Percentiles rank a stretch among this genome's conserved stretches.
phyloP scores from a whole-genome alignment of 2,329 filamentous ascomycete genomes.

The Fusarium multiceps region DNA sequence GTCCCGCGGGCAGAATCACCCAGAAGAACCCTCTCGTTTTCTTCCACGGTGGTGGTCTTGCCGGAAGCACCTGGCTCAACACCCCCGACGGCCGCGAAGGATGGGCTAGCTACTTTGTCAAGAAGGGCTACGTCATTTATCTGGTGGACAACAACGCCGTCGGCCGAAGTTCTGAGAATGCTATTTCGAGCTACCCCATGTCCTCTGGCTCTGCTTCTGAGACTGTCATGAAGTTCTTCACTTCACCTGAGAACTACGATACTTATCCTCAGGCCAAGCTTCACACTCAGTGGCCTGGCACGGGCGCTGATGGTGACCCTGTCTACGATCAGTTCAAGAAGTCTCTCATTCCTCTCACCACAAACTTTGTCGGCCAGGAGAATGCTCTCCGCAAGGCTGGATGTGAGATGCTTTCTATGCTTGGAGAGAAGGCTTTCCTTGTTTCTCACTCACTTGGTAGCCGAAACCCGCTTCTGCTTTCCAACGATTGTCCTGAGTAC shows the following conservation, averaged over 20 bases:
- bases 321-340: constrained; percentile 35
- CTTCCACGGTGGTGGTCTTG: constrained; percentile 36
- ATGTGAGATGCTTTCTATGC: constrained; percentile 33
- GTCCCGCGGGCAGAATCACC: not conserved
- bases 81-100: constrained; percentile 29
- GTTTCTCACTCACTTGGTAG: constrained; percentile 36
- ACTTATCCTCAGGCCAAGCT: constrained; percentile 30
- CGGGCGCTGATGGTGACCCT: constrained; percentile 18
- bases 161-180: constrained; percentile 23
- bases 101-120: constrained; percentile 36
- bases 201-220: constrained; percentile 19
- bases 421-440: constrained; percentile 33
- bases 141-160: constrained; percentile 22
- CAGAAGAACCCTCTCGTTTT: constrained; percentile 34
- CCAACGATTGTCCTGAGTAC: constrained; percentile 29
- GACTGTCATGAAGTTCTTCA: constrained; percentile 31
- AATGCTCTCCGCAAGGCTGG: constrained; percentile 27
- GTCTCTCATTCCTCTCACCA: constrained; percentile 31
- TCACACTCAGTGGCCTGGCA: constrained; percentile 37
- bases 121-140: constrained; percentile 29
- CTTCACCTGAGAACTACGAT: constrained; percentile 19
- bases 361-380: constrained; percentile 28
- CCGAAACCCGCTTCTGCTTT: constrained; percentile 27
- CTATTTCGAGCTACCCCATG: constrained; percentile 10
- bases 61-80: constrained; percentile 37